Base-by-base conservation (phyloP, 257 asterid species). In the Ilex asprella region DNA sequence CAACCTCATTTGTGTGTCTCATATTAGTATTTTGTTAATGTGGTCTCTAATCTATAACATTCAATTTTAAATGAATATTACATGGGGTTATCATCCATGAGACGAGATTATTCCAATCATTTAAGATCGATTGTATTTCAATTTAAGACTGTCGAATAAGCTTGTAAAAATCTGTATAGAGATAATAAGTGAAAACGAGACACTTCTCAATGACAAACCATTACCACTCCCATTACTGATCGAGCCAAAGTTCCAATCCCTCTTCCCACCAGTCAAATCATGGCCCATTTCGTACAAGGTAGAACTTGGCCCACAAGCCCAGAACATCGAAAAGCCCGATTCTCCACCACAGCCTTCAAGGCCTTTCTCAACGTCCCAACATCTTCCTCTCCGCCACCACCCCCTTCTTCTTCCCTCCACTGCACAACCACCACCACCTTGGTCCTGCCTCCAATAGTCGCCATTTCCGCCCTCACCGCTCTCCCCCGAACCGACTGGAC, bases 361-460 rank as follows among this genome's bases (percentile, higher is more conserved):
- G 79, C 75, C 69, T 66, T 47, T 32, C 49, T 77, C 30, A 77
- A 69, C 55, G 60, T 39, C 41, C 41, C 41, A 3, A 58, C 69
- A 31, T 59, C 39, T 30, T 77, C 76, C 50, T 62, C 65, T 21
- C 27, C 41, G 43, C 63, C 56, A 30, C 52, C 71, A 44, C 72
- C 62, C 11, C 60, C 68, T 7, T 55, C 67, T 4, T 39, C 61
- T 30, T 62, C 35, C 16, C 55, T 15, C 75, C 69, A 67, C 21
- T 61, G 65, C 62, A 77, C 79, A 59, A 77, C 70, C 77, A 77
- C 30, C 72, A 62, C 82, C 60, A 69, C 74, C 75, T 73, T 77
- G 5, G 76, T 73, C 77, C 82, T 55, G 29, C 81, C 77, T 30
- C 82, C 82, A 2, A 73, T 53, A 35, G 79, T 73, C 6, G 74